Percentiles rank a stretch among this genome's conserved stretches.
Conservation (phyloP, 2,329 filamentous ascomycete species). For the Arthroderma sp. region DNA sequence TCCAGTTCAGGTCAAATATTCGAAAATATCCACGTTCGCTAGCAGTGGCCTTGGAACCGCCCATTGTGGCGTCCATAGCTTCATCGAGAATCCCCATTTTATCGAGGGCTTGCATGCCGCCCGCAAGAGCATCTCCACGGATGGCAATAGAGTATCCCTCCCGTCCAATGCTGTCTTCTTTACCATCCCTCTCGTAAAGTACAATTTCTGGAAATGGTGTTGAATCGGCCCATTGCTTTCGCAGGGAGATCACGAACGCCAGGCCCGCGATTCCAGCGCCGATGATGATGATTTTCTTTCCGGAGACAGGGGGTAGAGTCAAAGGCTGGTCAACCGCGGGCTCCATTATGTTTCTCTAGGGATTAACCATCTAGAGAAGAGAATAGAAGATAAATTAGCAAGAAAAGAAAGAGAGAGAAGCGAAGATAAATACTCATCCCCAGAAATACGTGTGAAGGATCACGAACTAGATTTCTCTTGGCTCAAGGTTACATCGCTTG, state of each 20-base stretch:
- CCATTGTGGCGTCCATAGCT: conserved; percentile 11
- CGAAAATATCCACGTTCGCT: conserved; percentile 4
- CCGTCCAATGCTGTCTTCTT: conserved; percentile 16
- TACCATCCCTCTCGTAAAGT: conserved; percentile 32
- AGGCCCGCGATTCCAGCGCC: conserved; percentile 35
- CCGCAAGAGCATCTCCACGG: conserved; percentile 13
- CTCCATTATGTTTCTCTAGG: too few relatives aligned
- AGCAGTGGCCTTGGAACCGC: neutral
- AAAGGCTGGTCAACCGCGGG: too few relatives aligned
- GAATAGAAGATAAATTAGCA: too few relatives aligned
- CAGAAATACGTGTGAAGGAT: too few relatives aligned
- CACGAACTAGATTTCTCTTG: too few relatives aligned
- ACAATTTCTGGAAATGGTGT: conserved; percentile 23
- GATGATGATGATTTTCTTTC: conserved; percentile 32
- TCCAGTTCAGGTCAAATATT: conserved; percentile 6
- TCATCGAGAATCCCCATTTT: conserved; percentile 15
- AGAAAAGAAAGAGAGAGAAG: too few relatives aligned
- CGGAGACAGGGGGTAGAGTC: neutral
- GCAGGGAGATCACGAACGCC: conserved; percentile 30
- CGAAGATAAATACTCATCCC: too few relatives aligned
- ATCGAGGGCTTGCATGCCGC: conserved; percentile 16
- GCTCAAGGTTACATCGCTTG: too few relatives aligned
- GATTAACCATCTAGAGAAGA: too few relatives aligned
- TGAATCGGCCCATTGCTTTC: conserved; percentile 23
- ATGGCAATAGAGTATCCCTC: conserved; percentile 18